These are phyloP conservation scores for Monosporascus sp. DNA, from an alignment of 2,329 filamentous ascomycete species.

Conservation along the genomic window DNA sequence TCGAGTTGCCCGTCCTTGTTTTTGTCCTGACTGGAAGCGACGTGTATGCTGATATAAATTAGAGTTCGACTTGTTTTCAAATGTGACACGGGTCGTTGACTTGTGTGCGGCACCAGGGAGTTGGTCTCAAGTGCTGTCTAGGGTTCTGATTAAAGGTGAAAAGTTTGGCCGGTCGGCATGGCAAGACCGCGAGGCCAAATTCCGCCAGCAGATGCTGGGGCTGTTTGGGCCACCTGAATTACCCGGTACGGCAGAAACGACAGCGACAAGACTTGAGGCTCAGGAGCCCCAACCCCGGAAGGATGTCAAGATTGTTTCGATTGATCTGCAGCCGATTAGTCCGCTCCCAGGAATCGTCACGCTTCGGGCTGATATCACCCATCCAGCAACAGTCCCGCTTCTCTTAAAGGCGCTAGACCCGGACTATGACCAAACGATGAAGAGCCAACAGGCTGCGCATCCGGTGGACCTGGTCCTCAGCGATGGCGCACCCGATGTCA, in stretches of 20 bases:
- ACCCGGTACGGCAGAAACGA: conserved; percentile 16
- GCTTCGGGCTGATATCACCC: conserved; percentile 92
- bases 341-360: conserved; percentile 89
- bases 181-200: conserved; percentile 73
- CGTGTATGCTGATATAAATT: conserved; percentile 7
- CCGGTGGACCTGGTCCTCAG: conserved; percentile 92
- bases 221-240: conserved; percentile 35
- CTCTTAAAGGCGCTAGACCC: conserved; percentile 81
- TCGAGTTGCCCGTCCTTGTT: not conserved
- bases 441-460: conserved; percentile 54
- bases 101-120: conserved; percentile 92
- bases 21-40: not conserved
- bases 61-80: conserved; percentile 91
- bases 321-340: conserved; percentile 94
- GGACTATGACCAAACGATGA: conserved; percentile 48
- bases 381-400: conserved; percentile 88
- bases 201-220: conserved; percentile 56
- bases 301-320: conserved; percentile 89
- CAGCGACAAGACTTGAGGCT: conserved; percentile 8
- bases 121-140: conserved; percentile 94
- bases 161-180: conserved; percentile 81
- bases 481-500: conserved; percentile 94
- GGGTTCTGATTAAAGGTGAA: conserved; percentile 89
- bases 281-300: conserved; percentile 43
- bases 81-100: conserved; percentile 89